Conservation (phyloP, 805 yeast genomes). For the Candida namnaoensis region DNA sequence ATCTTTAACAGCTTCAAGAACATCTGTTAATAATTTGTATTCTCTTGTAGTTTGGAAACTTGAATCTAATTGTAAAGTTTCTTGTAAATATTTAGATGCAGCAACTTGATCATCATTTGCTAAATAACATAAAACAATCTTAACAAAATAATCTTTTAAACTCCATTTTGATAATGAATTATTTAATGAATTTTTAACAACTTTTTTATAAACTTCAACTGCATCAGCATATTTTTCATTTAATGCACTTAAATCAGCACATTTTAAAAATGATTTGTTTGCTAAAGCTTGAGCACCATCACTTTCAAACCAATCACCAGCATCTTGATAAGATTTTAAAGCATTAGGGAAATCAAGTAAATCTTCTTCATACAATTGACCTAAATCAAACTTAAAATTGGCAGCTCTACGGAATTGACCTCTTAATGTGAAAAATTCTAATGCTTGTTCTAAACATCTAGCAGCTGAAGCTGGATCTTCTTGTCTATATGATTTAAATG, state of each 20-base stretch:
- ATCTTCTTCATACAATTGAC: conserved; percentile 73
- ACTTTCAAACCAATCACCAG: conserved; percentile 92
- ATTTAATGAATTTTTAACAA: conserved; percentile 68
- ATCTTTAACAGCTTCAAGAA: conserved; percentile 66
- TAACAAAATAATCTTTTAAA: conserved; percentile 83
- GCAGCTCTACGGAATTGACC: conserved; percentile 98
- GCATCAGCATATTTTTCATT: conserved; percentile 72
- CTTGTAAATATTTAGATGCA: conserved; percentile 62
- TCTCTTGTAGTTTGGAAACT: conserved; percentile 73
- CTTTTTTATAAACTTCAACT: conserved; percentile 63
- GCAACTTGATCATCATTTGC: conserved; percentile 85
- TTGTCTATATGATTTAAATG: conserved; percentile 76
- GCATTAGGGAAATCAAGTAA: conserved; percentile 64
- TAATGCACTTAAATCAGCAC: conserved; percentile 82
- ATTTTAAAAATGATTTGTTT: conserved; percentile 79
- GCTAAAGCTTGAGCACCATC: conserved; percentile 91
- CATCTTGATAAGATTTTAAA: conserved; percentile 72
- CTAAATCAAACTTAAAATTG: conserved; percentile 85
- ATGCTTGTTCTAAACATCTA: conserved; percentile 64
- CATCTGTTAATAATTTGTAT: conserved; percentile 52
- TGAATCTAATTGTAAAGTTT: conserved; percentile 64
- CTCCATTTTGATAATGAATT: conserved; percentile 83
- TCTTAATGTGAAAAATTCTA: conserved; percentile 72
- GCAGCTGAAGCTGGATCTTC: conserved; percentile 75
- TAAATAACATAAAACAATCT: conserved; percentile 72